Evolutionary conservation across 2,329 filamentous ascomycete species (phyloP).

Genomic region (Xylaria sp.): DNA sequence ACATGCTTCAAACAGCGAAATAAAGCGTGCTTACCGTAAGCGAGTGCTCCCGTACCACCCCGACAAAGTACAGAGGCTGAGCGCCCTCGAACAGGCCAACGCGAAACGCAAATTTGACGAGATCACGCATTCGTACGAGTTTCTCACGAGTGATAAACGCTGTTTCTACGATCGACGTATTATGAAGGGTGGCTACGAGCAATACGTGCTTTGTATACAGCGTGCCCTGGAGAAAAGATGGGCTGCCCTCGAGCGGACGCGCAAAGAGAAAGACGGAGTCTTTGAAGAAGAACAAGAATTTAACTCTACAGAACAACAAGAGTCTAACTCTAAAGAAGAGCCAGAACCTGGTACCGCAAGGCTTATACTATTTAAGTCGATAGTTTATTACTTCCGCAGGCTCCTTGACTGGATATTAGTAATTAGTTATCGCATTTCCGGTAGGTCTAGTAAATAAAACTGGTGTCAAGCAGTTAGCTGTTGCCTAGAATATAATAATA

Average conservation of each 20-base stretch:
- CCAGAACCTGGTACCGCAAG: not conserved
- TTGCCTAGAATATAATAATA: no score
- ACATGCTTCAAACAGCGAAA: not conserved
- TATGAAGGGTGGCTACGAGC: not conserved
- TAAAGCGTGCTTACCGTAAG: slow-evolving; percentile 14
- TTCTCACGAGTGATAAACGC: not conserved
- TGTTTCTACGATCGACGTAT: not conserved
- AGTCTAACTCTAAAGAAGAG: not conserved
- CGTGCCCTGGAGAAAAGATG: no score
- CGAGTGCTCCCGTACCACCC: not conserved
- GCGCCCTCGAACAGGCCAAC: not conserved
- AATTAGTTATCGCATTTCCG: not conserved
- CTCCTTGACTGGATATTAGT: not conserved
- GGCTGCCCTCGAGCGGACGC: not conserved
- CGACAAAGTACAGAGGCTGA: slow-evolving; percentile 3
- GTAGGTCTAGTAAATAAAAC: not conserved
- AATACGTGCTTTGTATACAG: not conserved
- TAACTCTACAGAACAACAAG: not conserved
- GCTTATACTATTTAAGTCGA: not conserved
- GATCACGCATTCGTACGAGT: not conserved
- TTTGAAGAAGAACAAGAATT: not conserved
- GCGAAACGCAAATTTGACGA: not conserved
- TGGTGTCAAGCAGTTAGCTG: not conserved
- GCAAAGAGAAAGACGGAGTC: not conserved
- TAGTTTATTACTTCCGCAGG: no score